A percentile compares a stretch with the other conserved stretches of the same genome.
Evolutionary conservation across 2,329 filamentous ascomycete genomes (phyloP).

Genomic region (Aspergillus sp.): DNA sequence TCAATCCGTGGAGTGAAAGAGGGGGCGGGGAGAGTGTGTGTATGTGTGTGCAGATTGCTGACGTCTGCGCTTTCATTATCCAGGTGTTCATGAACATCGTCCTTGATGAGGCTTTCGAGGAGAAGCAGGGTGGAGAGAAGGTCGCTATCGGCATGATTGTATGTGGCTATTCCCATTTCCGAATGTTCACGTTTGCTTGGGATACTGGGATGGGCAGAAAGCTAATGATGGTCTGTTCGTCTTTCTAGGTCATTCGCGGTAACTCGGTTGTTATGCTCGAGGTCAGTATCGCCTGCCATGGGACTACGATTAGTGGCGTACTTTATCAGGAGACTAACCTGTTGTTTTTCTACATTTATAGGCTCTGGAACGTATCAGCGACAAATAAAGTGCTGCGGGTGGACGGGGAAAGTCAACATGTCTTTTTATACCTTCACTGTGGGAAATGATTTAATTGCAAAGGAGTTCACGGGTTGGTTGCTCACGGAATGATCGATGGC

Average conservation of each 20-base stretch:
- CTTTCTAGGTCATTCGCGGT: slow-evolving; percentile 78
- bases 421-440: slow-evolving; percentile 24
- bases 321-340: neutral
- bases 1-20: neutral
- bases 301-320: neutral
- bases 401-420: slow-evolving; percentile 19
- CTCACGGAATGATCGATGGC: slow-evolving; percentile 36
- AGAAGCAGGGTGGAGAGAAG: slow-evolving; percentile 90
- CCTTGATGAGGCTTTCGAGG: slow-evolving; percentile 92
- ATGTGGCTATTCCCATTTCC: slow-evolving; percentile 38
- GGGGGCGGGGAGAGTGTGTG: no score
- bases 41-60: neutral
- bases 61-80: neutral
- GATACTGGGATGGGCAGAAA: neutral
- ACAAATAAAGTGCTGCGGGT: slow-evolving; percentile 36
- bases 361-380: slow-evolving; percentile 47
- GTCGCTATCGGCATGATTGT: slow-evolving; percentile 89
- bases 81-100: slow-evolving; percentile 99
- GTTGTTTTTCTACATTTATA: slow-evolving; percentile 9
- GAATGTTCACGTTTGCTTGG: no score
- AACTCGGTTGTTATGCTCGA: slow-evolving; percentile 99
- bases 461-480: slow-evolving; percentile 42
- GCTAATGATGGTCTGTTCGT: slow-evolving; percentile 11
- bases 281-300: slow-evolving; percentile 41
- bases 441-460: slow-evolving; percentile 32